Base-by-base conservation (phyloP, 371 early-diverging fungal genomes). In the Mortierella sp. region DNA sequence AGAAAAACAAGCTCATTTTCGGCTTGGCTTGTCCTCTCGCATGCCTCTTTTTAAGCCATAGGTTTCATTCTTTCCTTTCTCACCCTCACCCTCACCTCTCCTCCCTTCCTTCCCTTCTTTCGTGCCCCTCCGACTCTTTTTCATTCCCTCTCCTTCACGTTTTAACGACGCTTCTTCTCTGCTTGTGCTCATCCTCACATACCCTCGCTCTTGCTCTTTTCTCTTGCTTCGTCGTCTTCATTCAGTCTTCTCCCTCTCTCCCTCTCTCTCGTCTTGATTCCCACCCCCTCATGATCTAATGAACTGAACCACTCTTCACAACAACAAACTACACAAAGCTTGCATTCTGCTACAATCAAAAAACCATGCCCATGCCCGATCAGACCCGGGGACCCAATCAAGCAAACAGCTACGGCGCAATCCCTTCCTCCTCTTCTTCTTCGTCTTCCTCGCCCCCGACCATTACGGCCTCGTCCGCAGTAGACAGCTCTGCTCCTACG, bases 11-110 rank as follows among this genome's bases (percentile, higher is more conserved):
- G 34, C 64, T 64, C 34, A 16, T 16, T 59, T 31, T 31, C n/a
- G 43, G 43, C 43, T 55, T 37, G 1, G 34, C 64, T 34, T 64
- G 4, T 40, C 10, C 21, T 64, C 24, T 53, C 53, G 24, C 53
- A 21, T 53, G 9, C 64, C 48, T 24, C 51, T 59, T n/a, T 67
- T 50, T 67, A 74, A 71, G 75, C 48, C 74, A 31, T 34, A 8
- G 24, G 21, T 26, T 43, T 43, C 31, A 19, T 37, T 28, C 46
- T 40, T 28, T 61, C 37, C 43, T 73, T 26, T 48, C 28, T 16
- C 44, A 2, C 48, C 24, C 59, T 71, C 43, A n/a, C 51, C 31
- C 14, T 75, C 72, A 55, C 26, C 48, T 10, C 67, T 28, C 31
- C 16, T 26, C 55, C 26, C 34, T 21, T 53, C 43, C 64, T 71